A percentile compares a stretch with the other conserved stretches of the same genome.
Evolutionary conservation across 2,329 filamentous ascomycete species (phyloP).

Genomic region (Exserohilum turcica): DNA sequence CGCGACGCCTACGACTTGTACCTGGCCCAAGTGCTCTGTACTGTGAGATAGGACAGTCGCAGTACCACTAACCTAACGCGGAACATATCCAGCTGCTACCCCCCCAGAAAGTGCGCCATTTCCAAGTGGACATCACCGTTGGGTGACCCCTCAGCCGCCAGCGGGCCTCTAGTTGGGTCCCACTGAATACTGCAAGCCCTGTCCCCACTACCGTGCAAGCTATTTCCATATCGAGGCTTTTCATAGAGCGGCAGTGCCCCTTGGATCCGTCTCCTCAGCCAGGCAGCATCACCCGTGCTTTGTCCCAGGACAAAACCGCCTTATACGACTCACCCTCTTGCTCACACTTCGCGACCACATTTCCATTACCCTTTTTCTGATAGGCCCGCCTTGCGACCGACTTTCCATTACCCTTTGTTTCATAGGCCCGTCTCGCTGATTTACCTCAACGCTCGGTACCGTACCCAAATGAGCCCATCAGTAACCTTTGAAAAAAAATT

Average conservation of each 20-base stretch:
- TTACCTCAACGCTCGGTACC: background rate
- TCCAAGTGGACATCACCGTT: background rate
- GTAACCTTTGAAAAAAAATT: background rate
- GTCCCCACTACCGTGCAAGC: constrained; percentile 8
- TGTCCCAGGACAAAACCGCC: background rate
- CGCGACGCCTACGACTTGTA: background rate
- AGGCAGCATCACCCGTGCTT: background rate
- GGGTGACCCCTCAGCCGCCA: constrained; percentile 2
- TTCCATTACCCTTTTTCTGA: no score
- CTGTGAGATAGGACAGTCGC: constrained; percentile 1
- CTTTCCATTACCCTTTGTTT: constrained; percentile 4
- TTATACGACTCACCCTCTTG: no score
- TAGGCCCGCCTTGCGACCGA: background rate
- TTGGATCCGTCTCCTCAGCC: background rate
- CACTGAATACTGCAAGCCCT: constrained; percentile 1
- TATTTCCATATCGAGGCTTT: constrained; percentile 1
- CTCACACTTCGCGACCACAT: constrained; percentile 1
- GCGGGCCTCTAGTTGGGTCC: constrained; percentile 14
- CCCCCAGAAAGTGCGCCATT: constrained; percentile 13
- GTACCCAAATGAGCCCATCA: no score
- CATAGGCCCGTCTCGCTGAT: background rate
- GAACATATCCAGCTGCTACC: constrained; percentile 3
- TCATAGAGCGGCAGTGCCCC: background rate
- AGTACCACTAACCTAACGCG: background rate
- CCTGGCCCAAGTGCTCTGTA: constrained; percentile 7